phyloP scores from a whole-genome alignment of 2,329 filamentous ascomycete species.

The Alternaria sp. region DNA sequence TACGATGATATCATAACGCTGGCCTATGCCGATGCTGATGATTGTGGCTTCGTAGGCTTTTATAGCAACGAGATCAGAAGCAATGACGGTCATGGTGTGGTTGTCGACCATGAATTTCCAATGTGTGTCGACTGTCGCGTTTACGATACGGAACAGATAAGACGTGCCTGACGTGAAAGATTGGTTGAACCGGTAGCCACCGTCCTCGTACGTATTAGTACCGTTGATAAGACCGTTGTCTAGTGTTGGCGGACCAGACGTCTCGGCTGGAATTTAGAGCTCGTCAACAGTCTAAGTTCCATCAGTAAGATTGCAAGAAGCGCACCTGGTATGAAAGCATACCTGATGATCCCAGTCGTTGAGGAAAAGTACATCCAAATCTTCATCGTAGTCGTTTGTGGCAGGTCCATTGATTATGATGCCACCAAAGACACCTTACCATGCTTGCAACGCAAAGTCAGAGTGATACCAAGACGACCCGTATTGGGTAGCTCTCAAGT shows the following conservation, averaged over 20 bases:
- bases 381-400: conserved; percentile 54
- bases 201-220: conserved; percentile 51
- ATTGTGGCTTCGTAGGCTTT: conserved; percentile 53
- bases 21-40: conserved; percentile 54
- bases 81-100: conserved; percentile 56
- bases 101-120: conserved; percentile 57
- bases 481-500: conserved; percentile 53
- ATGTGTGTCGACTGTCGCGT: conserved; percentile 53
- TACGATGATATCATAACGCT: conserved; percentile 53
- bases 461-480: conserved; percentile 55
- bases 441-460: conserved; percentile 54
- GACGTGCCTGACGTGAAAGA: conserved; percentile 52
- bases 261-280: conserved; percentile 43
- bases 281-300: conserved; percentile 44
- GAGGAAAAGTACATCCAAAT: conserved; percentile 55
- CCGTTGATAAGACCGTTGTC: conserved; percentile 58
- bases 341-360: conserved; percentile 56
- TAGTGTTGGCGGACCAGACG: conserved; percentile 45
- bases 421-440: conserved; percentile 53
- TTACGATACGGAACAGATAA: conserved; percentile 56
- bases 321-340: neutral
- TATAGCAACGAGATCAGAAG: conserved; percentile 55
- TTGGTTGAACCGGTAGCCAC: conserved; percentile 46
- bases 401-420: conserved; percentile 55
- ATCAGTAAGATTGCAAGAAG: neutral